Percentiles rank a stretch among this genome's conserved stretches.
Evolutionary conservation across 2,329 filamentous ascomycete genomes (phyloP).

Genomic region (Ceratocystis papillata): DNA sequence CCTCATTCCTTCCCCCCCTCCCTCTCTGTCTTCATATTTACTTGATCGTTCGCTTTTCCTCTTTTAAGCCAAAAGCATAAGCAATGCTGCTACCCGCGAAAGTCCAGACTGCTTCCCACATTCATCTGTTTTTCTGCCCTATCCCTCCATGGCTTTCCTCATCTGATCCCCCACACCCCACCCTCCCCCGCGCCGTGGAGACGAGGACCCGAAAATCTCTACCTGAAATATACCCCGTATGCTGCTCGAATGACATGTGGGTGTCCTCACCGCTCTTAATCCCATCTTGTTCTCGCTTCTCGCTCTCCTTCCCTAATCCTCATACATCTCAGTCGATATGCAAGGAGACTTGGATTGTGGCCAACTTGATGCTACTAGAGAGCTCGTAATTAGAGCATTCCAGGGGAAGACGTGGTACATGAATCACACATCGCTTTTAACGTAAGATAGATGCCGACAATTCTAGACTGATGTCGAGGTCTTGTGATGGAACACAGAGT

Average conservation of each 20-base stretch:
- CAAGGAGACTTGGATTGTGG: neutral
- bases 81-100: neutral
- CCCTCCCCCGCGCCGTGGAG: too few species aligned
- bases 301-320: neutral
- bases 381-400: neutral
- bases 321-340: neutral
- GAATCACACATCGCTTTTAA: neutral
- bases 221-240: too few species aligned
- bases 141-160: neutral
- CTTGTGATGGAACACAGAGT: neutral
- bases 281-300: neutral
- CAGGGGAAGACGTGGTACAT: constrained; percentile 7
- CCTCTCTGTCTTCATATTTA: neutral
- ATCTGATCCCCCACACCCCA: neutral
- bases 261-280: too few species aligned
- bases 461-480: neutral
- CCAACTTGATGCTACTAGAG: neutral
- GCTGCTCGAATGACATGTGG: too few species aligned
- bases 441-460: neutral
- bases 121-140: neutral
- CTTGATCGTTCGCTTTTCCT: too few species aligned
- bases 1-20: neutral
- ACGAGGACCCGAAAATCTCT: too few species aligned
- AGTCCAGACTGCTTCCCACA: neutral
- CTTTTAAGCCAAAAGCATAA: neutral